Evolutionary conservation across 371 early-diverging fungal species (phyloP).

Genomic region (Lichtheimia ornata): DNA sequence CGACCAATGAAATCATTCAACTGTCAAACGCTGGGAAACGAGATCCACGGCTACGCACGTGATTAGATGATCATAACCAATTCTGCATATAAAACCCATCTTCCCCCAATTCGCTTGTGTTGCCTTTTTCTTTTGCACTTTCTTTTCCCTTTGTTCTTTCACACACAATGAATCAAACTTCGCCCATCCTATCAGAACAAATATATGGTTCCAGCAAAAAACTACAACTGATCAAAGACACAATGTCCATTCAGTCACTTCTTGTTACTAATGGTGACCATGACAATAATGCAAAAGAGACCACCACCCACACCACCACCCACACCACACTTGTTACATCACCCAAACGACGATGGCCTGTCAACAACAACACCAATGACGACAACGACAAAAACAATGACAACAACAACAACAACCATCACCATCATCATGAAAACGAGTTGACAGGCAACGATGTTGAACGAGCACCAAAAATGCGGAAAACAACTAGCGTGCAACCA

Average conservation of each 20-base stretch:
- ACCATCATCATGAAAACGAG: no score
- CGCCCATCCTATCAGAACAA: slow-evolving; percentile 45
- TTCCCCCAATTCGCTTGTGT: slow-evolving; percentile 6
- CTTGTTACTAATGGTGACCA: slow-evolving; percentile 30
- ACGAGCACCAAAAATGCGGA: slow-evolving; percentile 9
- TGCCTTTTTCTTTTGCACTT: slow-evolving; percentile 11
- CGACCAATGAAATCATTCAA: neutral
- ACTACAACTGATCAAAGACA: slow-evolving; percentile 41
- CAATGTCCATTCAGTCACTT: slow-evolving; percentile 26
- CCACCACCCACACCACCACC: neutral
- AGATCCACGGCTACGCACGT: slow-evolving; percentile 5
- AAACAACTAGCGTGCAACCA: neutral
- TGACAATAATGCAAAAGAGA: neutral
- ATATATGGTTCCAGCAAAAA: slow-evolving; percentile 46
- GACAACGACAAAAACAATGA: no score
- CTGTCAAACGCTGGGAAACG: slow-evolving; percentile 4
- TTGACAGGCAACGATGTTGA: slow-evolving; percentile 1
- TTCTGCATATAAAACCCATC: slow-evolving; percentile 5
- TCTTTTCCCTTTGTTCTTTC: slow-evolving; percentile 12
- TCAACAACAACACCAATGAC: no score
- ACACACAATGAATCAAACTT: slow-evolving; percentile 25
- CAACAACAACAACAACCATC: no score
- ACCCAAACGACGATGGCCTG: slow-evolving; percentile 7
- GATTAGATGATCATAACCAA: slow-evolving; percentile 1
- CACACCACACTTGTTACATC: slow-evolving; percentile 1